A percentile compares a stretch with the other conserved stretches of the same genome.
These are phyloP conservation scores for Orobanche coerulescens DNA, from an alignment of 257 asterid species.

Conservation along the genomic window DNA sequence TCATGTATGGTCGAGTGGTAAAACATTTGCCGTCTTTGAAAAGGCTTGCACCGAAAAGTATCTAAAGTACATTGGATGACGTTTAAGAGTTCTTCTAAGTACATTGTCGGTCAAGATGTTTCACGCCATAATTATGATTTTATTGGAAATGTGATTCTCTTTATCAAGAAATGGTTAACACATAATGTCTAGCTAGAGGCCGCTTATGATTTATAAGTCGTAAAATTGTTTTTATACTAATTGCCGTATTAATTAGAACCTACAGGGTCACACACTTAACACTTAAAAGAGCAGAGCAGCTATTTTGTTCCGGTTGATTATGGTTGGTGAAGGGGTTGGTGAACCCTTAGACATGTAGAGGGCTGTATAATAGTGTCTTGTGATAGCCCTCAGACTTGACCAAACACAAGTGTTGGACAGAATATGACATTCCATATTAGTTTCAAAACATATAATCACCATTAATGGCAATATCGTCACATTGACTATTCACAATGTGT, in stretches of 20 bases:
- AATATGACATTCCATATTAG: not conserved
- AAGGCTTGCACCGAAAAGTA: not conserved
- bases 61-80: not conserved
- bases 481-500: not conserved
- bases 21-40: slow-evolving; percentile 3
- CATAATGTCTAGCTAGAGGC: no score
- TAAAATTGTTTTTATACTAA: no score
- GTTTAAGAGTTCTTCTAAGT: not conserved
- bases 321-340: no score
- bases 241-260: no score
- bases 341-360: no score
- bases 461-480: not conserved
- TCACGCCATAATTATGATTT: not conserved
- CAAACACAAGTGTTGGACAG: not conserved
- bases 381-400: no score
- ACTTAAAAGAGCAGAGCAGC: no score
- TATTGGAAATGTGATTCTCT: not conserved
- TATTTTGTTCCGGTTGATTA: no score
- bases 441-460: not conserved
- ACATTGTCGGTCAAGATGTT: not conserved
- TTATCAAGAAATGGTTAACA: not conserved
- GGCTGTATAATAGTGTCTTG: no score
- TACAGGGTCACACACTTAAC: no score
- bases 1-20: not conserved
- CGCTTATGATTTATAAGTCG: no score